Conservation (phyloP, 345 rosid species). For the Euclidium syriacum region DNA sequence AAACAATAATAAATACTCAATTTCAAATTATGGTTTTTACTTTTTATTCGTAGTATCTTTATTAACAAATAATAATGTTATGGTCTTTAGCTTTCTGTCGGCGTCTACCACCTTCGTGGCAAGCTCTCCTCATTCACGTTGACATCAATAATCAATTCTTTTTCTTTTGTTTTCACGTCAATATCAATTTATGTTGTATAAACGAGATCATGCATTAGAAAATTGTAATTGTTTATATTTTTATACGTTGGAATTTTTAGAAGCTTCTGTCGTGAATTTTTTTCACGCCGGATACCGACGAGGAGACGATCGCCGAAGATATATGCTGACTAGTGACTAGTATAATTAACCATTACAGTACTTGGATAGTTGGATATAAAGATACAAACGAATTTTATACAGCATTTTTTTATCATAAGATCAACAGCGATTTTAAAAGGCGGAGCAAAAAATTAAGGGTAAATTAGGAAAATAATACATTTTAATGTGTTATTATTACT, state of each 20-base stretch:
- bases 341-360: background rate
- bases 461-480: no score
- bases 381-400: background rate
- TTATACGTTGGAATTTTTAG: background rate
- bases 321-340: background rate
- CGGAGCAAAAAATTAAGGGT: no score
- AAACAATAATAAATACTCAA: background rate
- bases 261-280: background rate
- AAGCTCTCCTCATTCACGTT: constrained; percentile 10
- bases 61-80: background rate
- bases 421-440: background rate
- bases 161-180: constrained; percentile 2
- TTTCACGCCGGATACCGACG: constrained; percentile 10
- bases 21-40: background rate
- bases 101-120: constrained; percentile 21
- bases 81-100: constrained; percentile 7
- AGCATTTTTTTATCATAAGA: background rate
- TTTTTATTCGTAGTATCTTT: background rate
- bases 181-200: background rate
- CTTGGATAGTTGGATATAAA: background rate
- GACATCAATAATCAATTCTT: no score
- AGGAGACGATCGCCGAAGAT: background rate
- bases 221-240: background rate
- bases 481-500: no score
- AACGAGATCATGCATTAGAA: background rate